Base-by-base conservation (phyloP, 2,329 filamentous ascomycete genomes). In the Lachnellula arida region DNA sequence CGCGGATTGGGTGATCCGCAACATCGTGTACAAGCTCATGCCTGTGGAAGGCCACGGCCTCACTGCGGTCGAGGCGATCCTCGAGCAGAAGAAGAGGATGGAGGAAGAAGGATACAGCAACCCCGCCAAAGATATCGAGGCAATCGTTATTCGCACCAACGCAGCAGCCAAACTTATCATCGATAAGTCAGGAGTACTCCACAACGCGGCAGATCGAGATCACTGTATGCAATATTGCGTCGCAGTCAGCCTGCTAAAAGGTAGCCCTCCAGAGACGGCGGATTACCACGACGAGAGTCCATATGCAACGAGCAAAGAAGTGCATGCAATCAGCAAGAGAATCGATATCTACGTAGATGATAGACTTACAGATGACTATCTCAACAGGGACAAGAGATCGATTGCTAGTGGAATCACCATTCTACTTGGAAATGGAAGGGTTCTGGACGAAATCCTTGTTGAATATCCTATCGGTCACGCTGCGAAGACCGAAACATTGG, bases 211-310 rank as follows among this genome's bases (percentile, higher is more conserved):
- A 6, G 71, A 73, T 54, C 63, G 71, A 9, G 71, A 72, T 57
- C 71, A 73, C 46, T 72, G 68, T 48, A 59, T 74, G 46, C 65
- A 71, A 49, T 73, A 67, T 51, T 64, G 70, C 28, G 59, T 73
- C 17, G 67, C 71, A 4, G 44, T 73, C 17, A 59, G 62, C 2
- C 59, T 73, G 6, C 50, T 72, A 19, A 74, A 73, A 51, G 68
- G 66, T 1, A 25, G 32, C 4, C 39, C 55, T 12, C 22, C 49
- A 17, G 54, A 54, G 35, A 11, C 53, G n/a, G 39, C 39, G 8
- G 56, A 59, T 50, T 59, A 49, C 19, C 11, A 37, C n/a, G 49
- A 51, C 35, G 32, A 17, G 7, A 59, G 54, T 23, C 8, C 50
- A 22, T 56, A 46, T 43, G 46, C 49, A 7, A 17, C 39, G 19